Percentiles rank a stretch among this genome's conserved stretches.
Conservation (phyloP, 1,139 yeast genomes). For the Suhomyces panamericanus region DNA sequence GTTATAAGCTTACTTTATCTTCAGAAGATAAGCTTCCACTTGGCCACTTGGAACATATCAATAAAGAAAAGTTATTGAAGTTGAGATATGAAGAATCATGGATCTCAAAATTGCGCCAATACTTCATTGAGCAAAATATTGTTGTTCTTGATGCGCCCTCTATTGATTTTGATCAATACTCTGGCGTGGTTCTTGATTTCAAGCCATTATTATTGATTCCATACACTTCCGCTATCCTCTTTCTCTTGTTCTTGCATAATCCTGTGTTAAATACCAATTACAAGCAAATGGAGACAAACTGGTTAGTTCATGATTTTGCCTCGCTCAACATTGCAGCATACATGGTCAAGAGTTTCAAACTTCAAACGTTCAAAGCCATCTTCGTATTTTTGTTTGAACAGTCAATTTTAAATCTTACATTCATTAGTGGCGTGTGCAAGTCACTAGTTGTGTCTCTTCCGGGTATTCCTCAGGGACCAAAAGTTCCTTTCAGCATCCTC, state of each 20-base stretch:
- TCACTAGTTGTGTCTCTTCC: conserved; percentile 37
- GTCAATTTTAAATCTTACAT: background rate
- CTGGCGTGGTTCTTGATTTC: conserved; percentile 35
- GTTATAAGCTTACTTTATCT: conserved; percentile 25
- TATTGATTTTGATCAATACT: conserved; percentile 21
- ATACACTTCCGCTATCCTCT: conserved; percentile 19
- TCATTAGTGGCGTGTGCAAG: background rate
- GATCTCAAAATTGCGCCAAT: conserved; percentile 16
- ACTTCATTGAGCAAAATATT: conserved; percentile 19
- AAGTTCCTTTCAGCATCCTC: conserved; percentile 24
- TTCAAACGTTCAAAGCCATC: conserved; percentile 47
- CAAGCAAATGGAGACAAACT: conserved; percentile 19
- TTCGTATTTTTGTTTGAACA: conserved; percentile 38
- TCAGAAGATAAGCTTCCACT: conserved; percentile 22
- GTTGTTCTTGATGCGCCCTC: conserved; percentile 19
- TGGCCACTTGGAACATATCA: conserved; percentile 22
- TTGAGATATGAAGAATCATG: conserved; percentile 18
- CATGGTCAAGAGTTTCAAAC: conserved; percentile 30
- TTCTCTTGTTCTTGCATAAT: conserved; percentile 24
- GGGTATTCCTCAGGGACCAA: conserved; percentile 11
- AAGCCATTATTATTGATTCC: conserved; percentile 31
- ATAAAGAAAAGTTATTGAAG: conserved; percentile 10
- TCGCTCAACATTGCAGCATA: conserved; percentile 38
- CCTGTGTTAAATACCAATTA: conserved; percentile 20
- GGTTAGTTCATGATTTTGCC: conserved; percentile 35